Percentiles rank a stretch among this genome's conserved stretches.
Conservation (phyloP, 176 grass and related monocot species). For the Neostapfia colusana region DNA sequence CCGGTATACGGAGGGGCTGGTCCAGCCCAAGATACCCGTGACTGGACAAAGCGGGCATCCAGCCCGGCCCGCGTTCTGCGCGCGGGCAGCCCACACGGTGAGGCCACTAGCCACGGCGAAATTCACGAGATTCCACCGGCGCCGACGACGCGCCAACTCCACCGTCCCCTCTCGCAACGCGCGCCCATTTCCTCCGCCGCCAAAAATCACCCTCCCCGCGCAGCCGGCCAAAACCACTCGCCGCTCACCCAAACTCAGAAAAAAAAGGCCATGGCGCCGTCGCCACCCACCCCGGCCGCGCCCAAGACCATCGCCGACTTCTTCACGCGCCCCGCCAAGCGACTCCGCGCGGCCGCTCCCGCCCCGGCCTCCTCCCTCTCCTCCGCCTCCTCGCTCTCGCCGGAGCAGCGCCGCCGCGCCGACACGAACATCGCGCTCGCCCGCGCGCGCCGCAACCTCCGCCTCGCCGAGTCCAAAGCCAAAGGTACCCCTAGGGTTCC, state of each 20-base stretch:
- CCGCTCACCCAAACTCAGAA: not conserved
- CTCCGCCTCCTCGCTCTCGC: slow-evolving; percentile 42
- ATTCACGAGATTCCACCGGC: not conserved
- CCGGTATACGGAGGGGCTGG: not conserved
- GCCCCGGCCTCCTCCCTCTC: slow-evolving; percentile 34
- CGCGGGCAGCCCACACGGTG: too few relatives aligned
- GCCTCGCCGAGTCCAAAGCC: slow-evolving; percentile 71
- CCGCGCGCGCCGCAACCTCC: slow-evolving; percentile 54
- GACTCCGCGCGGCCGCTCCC: slow-evolving; percentile 43
- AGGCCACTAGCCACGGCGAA: not conserved
- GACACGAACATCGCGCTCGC: slow-evolving; percentile 84
- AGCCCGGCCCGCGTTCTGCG: not conserved
- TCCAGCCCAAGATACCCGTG: not conserved
- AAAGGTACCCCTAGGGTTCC: slow-evolving; percentile 67
- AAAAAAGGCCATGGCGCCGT: slow-evolving; percentile 21
- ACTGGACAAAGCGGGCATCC: not conserved
- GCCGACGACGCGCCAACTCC: not conserved
- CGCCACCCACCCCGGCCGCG: slow-evolving; percentile 52
- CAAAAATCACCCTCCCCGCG: not conserved
- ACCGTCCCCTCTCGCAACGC: not conserved
- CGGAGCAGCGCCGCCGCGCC: slow-evolving; percentile 63
- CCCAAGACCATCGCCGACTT: slow-evolving; percentile 69
- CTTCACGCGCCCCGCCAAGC: slow-evolving; percentile 68
- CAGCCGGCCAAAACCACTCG: not conserved
- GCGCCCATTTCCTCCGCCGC: not conserved